Evolutionary conservation across 176 grass and related monocot genomes (phyloP), one percentile per base, ranked within the genome.

Genomic region (Zoysia pacifica): DNA sequence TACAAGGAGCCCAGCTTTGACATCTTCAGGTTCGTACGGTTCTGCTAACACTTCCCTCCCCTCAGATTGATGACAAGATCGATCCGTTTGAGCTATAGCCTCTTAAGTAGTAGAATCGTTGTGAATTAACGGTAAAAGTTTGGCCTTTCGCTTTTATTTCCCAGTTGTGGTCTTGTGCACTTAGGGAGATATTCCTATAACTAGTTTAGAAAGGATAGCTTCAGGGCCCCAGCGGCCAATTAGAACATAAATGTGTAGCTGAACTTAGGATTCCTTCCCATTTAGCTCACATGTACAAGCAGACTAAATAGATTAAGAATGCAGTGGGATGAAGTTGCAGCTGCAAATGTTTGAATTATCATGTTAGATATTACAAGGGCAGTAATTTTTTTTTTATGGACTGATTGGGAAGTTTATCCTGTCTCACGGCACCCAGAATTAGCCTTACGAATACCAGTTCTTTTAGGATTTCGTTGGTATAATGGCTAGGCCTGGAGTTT

Each of bases 1-100:
- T 79, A 63, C 70, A 87, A 90, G 45, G 96, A 93, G 62, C 96
- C 88, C 54, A 89, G 61, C 72, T 93, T 95, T 71, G 92, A 95
- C 77, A 91, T 99, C 37, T 99, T 93, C 75, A 95, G 96, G 96
- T 98, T 65, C 40, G 73, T 59, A 36, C 11, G 15, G 0, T 67
- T 7, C 40, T 47, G 54, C 28, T 28, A 28, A 28, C 28, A 28
- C 6, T 20, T 6, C 44, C 19, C 38, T 12, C 20, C n/a, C 10
- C 65, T 60, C 74, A 4, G 28, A 39, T 48, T 11, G 15, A 40
- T 15, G 2, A 18, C 20, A 65, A 75, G 1, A 3, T 73, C 15
- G 0, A 36, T 83, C 37, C 59, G 4, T 75, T 70, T 54, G 4
- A 64, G 7, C 35, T 52, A 8, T 0, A 28, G 28, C 28, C 28